Evolutionary conservation across 768 basidiomycete genomes (phyloP).

Genomic region (Gymnopilus dilepis): DNA sequence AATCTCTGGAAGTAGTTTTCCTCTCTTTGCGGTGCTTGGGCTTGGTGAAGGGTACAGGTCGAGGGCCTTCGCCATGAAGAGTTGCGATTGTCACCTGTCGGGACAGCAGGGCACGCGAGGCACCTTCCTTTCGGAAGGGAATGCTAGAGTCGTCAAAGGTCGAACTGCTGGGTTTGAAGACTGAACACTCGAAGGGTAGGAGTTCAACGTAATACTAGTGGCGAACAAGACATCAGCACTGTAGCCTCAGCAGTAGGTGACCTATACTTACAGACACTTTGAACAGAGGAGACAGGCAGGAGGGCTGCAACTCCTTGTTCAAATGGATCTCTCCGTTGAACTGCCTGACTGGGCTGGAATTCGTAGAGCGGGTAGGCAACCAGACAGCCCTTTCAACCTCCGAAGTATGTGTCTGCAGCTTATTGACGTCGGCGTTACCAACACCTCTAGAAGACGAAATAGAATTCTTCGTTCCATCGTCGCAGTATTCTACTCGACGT

Average conservation of each 20-base stretch:
- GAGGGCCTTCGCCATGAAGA: constrained; percentile 29
- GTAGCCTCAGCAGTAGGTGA: background rate
- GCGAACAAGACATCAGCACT: background rate
- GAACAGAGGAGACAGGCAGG: constrained; percentile 33
- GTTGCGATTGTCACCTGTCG: constrained; percentile 35
- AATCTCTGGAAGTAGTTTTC: constrained; percentile 1
- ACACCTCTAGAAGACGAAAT: constrained; percentile 3
- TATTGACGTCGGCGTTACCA: constrained; percentile 3
- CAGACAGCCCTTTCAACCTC: constrained; percentile 34
- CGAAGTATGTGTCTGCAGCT: constrained; percentile 3
- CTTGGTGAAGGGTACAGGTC: constrained; percentile 27
- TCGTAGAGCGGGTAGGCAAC: constrained; percentile 25
- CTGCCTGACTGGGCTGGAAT: constrained; percentile 17
- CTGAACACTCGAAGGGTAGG: constrained; percentile 28
- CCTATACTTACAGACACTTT: constrained; percentile 31
- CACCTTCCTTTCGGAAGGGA: background rate
- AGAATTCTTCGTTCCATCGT: constrained; percentile 17
- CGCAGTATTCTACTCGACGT: constrained; percentile 33
- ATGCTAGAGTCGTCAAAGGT: background rate
- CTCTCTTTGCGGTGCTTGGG: constrained; percentile 20
- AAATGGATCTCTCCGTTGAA: constrained; percentile 41
- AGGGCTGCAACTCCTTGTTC: constrained; percentile 33
- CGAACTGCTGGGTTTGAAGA: constrained; percentile 19
- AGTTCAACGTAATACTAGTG: constrained; percentile 31
- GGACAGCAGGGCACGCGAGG: constrained; percentile 23